Percentiles rank a stretch among this genome's conserved stretches.
Evolutionary conservation across 805 yeast genomes (phyloP).

Genomic region (Starmerella bacillaris): DNA sequence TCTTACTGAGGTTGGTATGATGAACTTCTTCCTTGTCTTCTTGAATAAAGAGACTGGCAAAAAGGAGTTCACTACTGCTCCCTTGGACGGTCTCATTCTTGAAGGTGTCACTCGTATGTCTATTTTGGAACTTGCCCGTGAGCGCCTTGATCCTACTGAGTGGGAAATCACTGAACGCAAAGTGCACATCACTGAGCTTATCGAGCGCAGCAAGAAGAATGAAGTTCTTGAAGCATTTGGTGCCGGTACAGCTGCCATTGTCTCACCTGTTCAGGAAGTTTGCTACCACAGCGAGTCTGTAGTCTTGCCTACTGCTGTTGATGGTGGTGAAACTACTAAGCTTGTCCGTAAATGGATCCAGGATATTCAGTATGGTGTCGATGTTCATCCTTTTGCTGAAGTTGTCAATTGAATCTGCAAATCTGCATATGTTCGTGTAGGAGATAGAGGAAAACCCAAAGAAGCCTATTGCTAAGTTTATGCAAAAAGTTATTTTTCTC

Average conservation of each 20-base stretch:
- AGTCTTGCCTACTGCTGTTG: slow-evolving; percentile 39
- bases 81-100: slow-evolving; percentile 89
- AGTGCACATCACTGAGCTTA: slow-evolving; percentile 63
- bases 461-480: too few species aligned
- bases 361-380: slow-evolving; percentile 78
- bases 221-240: slow-evolving; percentile 90
- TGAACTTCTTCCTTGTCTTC: slow-evolving; percentile 86
- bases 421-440: not conserved
- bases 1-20: slow-evolving; percentile 94
- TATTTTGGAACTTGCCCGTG: slow-evolving; percentile 56
- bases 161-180: slow-evolving; percentile 77
- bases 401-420: slow-evolving; percentile 3
- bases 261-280: slow-evolving; percentile 77
- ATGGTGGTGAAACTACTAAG: slow-evolving; percentile 44
- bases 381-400: slow-evolving; percentile 32
- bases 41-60: slow-evolving; percentile 47
- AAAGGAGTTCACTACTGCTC: slow-evolving; percentile 88
- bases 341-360: slow-evolving; percentile 69
- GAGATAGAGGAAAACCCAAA: too few species aligned
- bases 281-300: slow-evolving; percentile 54
- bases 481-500: too few species aligned
- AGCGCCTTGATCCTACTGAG: slow-evolving; percentile 51
- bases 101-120: slow-evolving; percentile 96
- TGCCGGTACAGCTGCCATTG: slow-evolving; percentile 95
- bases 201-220: slow-evolving; percentile 60